Evolutionary conservation across 176 grass and related monocot genomes (phyloP).

Genomic region (Rhynchospora tenuis): DNA sequence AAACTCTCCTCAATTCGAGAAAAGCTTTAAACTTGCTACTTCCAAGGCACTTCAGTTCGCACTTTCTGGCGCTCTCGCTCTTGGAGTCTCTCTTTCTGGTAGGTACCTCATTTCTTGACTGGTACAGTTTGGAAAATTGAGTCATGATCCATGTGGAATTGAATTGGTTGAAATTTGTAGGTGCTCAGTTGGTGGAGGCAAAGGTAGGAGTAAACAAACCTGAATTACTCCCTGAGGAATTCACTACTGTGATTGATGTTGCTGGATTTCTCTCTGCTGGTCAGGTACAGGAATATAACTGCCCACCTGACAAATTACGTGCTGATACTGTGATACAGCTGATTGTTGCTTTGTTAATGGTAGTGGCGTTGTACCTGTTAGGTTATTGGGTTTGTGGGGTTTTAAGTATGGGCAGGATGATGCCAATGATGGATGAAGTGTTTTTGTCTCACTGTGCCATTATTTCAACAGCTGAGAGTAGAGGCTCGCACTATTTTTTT

Average conservation of each 20-base stretch:
- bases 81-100: conserved; percentile 55
- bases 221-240: conserved; percentile 86
- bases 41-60: conserved; percentile 36
- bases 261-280: conserved; percentile 88
- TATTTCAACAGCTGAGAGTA: no score
- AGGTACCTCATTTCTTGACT: background rate
- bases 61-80: conserved; percentile 33
- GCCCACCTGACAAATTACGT: background rate
- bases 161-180: conserved; percentile 27
- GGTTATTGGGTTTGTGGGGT: no score
- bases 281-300: conserved; percentile 44
- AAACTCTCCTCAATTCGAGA: conserved; percentile 8
- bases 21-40: background rate
- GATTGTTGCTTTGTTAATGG: no score
- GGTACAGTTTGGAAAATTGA: background rate
- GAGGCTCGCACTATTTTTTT: no score
- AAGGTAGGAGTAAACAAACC: conserved; percentile 87
- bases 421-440: no score
- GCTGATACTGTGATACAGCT: no score
- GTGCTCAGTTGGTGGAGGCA: conserved; percentile 46
- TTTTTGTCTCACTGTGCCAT: no score
- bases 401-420: no score
- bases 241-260: conserved; percentile 83
- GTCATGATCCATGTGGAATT: background rate
- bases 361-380: no score